Evolutionary conservation across 2,329 filamentous ascomycete genomes (phyloP), one percentile per base, ranked within the genome.

Genomic region (Incumbomyces delicatus): DNA sequence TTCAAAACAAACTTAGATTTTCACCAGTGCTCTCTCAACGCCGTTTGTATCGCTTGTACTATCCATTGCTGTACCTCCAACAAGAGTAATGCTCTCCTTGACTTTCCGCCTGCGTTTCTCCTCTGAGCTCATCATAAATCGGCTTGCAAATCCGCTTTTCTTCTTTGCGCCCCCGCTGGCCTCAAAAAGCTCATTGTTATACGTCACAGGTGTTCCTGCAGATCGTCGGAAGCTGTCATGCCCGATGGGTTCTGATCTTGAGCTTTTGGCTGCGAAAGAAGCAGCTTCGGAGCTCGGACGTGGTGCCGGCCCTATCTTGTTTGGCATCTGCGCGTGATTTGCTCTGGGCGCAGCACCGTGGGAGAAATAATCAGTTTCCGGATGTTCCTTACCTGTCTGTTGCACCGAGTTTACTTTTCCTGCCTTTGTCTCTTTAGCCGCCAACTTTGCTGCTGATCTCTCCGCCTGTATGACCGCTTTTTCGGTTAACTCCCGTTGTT

Each of bases 61-160:
- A 42, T 11, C 13, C 30, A 36, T 36, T 3, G 36, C 18, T 6
- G 2, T 13, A 12, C 33, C 34, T 3, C 66, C 65, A 29, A 69
- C 57, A 18, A 69, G 22, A 38, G 60, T 63, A 39, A 69, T 70
- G 41, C 64, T 62, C 16, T 64, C 58, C 54, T 69, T 69, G 44
- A 70, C 45, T 41, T 60, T 58, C 43, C 60, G 60, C 30, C 63
- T 58, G 18, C 64, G 56, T 27, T 62, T 63, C 44, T 68, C 62
- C 12, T 63, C 60, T 18, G 61, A 58, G 11, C 59, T 55, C 34
- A 60, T 57, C 12, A 52, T 57, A 36, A 67, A 57, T 12, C 33
- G 33, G 18, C 33, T 45, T 4, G 42, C 34, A 13, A 38, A 38
- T 22, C 33, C 33, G 22, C 34, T 30, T 50, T 57, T 66, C 50